Evolutionary conservation across 2,329 filamentous ascomycete genomes (phyloP), one percentile per base, ranked within the genome.

Genomic region (Colletotrichum trifolii): DNA sequence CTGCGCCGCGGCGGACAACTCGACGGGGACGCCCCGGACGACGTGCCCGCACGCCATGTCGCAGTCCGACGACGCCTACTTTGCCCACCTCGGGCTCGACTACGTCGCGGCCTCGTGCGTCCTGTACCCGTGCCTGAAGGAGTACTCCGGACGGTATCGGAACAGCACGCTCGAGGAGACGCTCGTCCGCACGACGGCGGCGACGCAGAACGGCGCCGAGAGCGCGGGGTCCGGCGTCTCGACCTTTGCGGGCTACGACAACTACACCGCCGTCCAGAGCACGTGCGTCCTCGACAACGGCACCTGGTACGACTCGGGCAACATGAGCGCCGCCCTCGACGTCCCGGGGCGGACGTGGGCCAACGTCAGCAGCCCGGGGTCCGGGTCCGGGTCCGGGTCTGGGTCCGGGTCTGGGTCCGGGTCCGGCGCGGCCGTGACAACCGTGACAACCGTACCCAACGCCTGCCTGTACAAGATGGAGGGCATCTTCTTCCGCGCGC

Each of bases 401-500:
- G 17, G 17, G 17, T 17, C 39, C 40, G n/a, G n/a, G 13, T 9
- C 2, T 2, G 17, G 17, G 17, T 17, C 39, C 40, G n/a, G n/a
- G 13, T 9, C 2, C 17, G 3, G 17, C 2, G 10, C 6, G 40
- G 33, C 35, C 0, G 2, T 52, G 13, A 17, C 10, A 13, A 34
- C 35, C 0, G 2, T 52, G 13, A 17, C 10, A 13, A 34, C 13
- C 3, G 57, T 42, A 7, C 62, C 62, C 2, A 65, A 65, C 13
- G 50, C 52, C 7, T 65, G 62, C 13, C 49, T 65, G 8, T 62
- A 65, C 52, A 65, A 62, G 1, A 62, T 65, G 57, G 46, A 62
- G 17, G 62, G 62, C 12, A 52, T 15, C 4, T 65, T 56, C 40
- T 55, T 43, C 8, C 36, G 25, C 8, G 58, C 62, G 8, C 11